Percentiles rank a stretch among this genome's conserved stretches.
Evolutionary conservation across 2,329 filamentous ascomycete species (phyloP).

Genomic region (Penicillium oxalicum): DNA sequence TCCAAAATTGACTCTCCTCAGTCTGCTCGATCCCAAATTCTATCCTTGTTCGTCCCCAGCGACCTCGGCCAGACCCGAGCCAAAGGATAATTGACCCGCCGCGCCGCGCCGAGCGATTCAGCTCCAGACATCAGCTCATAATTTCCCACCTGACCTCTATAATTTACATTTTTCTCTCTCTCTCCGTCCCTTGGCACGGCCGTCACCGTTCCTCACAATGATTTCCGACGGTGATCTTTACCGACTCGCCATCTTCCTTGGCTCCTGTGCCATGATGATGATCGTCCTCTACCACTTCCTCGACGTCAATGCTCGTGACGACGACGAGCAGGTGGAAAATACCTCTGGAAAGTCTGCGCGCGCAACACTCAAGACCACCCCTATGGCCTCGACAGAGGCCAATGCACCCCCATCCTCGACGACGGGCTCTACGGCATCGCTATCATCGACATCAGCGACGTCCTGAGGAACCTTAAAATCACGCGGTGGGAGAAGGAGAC

Average conservation of each 20-base stretch:
- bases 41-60: no score
- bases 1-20: no score
- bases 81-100: no score
- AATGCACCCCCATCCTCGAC: not conserved
- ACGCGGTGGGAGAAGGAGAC: no score
- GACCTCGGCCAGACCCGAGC: no score
- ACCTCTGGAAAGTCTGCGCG: not conserved
- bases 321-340: slow-evolving; percentile 31
- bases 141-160: not conserved
- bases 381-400: slow-evolving; percentile 4
- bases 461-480: no score
- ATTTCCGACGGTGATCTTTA: slow-evolving; percentile 92
- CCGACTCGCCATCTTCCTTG: slow-evolving; percentile 85
- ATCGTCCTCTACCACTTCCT: slow-evolving; percentile 96
- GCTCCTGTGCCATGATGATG: slow-evolving; percentile 80
- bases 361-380: slow-evolving; percentile 4
- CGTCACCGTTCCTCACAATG: slow-evolving; percentile 55
- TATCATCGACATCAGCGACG: no score
- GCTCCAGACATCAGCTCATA: no score
- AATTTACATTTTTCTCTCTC: not conserved
- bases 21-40: no score
- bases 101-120: no score
- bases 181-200: not conserved
- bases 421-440: not conserved
- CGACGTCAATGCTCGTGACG: slow-evolving; percentile 76